A percentile compares a stretch with the other conserved stretches of the same genome.
phyloP scores from a whole-genome alignment of 139 green algal species.

The Chlorella sp. region DNA sequence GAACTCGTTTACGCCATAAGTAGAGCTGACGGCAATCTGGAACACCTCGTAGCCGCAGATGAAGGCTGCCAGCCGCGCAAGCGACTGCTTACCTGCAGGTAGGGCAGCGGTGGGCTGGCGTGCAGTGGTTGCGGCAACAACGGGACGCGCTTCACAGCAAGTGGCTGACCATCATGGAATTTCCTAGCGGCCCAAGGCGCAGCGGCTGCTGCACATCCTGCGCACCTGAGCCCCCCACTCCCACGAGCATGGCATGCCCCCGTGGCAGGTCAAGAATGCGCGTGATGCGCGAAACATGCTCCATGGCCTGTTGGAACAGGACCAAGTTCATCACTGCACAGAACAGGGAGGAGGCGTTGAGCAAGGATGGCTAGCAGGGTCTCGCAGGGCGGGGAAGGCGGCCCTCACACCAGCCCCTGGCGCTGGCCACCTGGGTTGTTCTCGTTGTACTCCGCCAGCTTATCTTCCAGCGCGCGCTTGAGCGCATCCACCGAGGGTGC shows the following conservation, averaged over 20 bases:
- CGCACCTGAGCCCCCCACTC: conserved; percentile 85
- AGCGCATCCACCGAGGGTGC: conserved; percentile 61
- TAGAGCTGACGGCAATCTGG: conserved; percentile 82
- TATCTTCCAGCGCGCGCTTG: conserved; percentile 79
- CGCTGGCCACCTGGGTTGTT: conserved; percentile 80
- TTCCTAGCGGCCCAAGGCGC: too few relatives aligned
- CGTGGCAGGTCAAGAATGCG: conserved; percentile 84
- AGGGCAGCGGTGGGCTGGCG: too few relatives aligned
- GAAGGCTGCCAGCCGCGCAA: conserved; percentile 37
- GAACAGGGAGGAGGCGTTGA: too few relatives aligned
- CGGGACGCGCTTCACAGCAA: too few relatives aligned
- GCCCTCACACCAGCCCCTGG: background rate
- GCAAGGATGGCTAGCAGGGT: background rate
- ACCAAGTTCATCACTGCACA: conserved; percentile 86
- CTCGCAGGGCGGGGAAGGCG: background rate
- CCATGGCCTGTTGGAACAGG: conserved; percentile 86
- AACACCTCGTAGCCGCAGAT: conserved; percentile 73
- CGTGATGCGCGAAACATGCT: conserved; percentile 84
- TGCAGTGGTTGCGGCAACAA: too few relatives aligned
- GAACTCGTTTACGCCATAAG: conserved; percentile 87
- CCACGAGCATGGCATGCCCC: conserved; percentile 91
- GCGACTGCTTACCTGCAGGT: conserved; percentile 35
- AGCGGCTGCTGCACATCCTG: conserved; percentile 16
- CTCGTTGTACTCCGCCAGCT: conserved; percentile 92
- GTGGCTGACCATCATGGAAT: too few relatives aligned